Evolutionary conservation across 352 stramenopile species (phyloP).

Genomic region (Phytophthora palmivora): DNA sequence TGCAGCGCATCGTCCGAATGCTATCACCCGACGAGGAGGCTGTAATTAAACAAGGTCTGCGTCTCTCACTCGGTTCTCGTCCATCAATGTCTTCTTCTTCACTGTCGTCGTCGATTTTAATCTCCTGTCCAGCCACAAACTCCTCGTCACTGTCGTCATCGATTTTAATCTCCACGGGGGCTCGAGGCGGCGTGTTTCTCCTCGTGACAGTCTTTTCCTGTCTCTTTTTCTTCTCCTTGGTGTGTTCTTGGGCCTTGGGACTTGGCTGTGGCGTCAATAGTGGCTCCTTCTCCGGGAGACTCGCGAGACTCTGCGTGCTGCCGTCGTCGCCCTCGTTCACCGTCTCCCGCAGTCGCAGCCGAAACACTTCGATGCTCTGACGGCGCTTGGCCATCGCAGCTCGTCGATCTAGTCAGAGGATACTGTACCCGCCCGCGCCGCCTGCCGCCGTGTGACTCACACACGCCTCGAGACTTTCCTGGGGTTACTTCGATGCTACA

Average conservation of each 20-base stretch:
- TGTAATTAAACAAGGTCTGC: slow-evolving; percentile 22
- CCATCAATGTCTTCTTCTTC: slow-evolving; percentile 42
- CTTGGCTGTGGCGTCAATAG: not conserved
- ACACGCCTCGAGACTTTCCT: not conserved
- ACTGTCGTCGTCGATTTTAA: slow-evolving; percentile 28
- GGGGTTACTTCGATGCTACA: slow-evolving; percentile 2
- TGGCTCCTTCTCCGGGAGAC: slow-evolving; percentile 32
- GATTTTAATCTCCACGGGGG: slow-evolving; percentile 25
- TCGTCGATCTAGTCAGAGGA: too few species aligned
- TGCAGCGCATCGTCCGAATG: slow-evolving; percentile 44
- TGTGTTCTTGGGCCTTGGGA: not conserved
- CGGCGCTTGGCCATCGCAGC: slow-evolving; percentile 37
- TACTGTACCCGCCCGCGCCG: not conserved
- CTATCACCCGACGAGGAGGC: slow-evolving; percentile 37
- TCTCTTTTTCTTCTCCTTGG: slow-evolving; percentile 1
- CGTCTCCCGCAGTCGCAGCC: slow-evolving; percentile 69
- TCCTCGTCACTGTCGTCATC: slow-evolving; percentile 33
- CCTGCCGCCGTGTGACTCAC: slow-evolving; percentile 1
- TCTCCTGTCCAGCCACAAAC: slow-evolving; percentile 22
- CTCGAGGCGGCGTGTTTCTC: not conserved
- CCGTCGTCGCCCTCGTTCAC: slow-evolving; percentile 62
- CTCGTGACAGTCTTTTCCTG: slow-evolving; percentile 9
- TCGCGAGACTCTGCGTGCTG: slow-evolving; percentile 28
- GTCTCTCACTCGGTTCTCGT: slow-evolving; percentile 23
- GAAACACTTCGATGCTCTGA: slow-evolving; percentile 73